A percentile compares a stretch with the other conserved stretches of the same genome.
Evolutionary conservation across 768 basidiomycete genomes (phyloP).

Genomic region (Lepiota subincarnata): DNA sequence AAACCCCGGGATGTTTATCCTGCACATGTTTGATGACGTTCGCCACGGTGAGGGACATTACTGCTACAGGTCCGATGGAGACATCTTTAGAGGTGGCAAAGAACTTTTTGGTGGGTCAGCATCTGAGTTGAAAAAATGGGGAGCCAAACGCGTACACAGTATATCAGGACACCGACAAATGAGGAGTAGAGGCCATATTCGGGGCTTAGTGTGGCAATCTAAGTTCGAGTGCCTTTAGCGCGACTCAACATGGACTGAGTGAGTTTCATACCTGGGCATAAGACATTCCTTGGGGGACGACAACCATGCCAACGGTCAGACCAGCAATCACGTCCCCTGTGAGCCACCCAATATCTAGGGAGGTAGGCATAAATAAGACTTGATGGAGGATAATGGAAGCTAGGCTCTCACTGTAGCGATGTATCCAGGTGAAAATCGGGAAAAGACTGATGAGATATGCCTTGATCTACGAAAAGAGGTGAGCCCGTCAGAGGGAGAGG

Average conservation of each 20-base stretch:
- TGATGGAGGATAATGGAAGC: neutral
- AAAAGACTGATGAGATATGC: conserved; percentile 73
- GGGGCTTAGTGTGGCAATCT: conserved; percentile 81
- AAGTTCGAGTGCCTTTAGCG: neutral
- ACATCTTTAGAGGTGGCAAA: conserved; percentile 99
- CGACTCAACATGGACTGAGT: neutral
- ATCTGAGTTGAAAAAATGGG: neutral
- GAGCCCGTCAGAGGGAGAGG: conserved; percentile 9
- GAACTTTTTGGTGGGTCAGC: conserved; percentile 43
- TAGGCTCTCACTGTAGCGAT: conserved; percentile 69
- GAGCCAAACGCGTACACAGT: conserved; percentile 55
- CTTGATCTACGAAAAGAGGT: conserved; percentile 36
- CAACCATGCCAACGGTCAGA: conserved; percentile 90
- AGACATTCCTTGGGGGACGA: conserved; percentile 93
- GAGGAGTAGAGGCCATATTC: conserved; percentile 95
- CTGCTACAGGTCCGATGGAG: conserved; percentile 98
- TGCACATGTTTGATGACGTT: conserved; percentile 74
- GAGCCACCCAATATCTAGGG: conserved; percentile 70
- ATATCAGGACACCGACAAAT: conserved; percentile 82
- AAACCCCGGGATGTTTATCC: conserved; percentile 48
- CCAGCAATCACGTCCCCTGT: conserved; percentile 87
- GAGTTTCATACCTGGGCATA: conserved; percentile 61
- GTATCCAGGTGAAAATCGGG: conserved; percentile 83
- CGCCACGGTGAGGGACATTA: conserved; percentile 89
- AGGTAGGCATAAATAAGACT: conserved; percentile 3